Percentiles rank a stretch among this genome's conserved stretches.
These are phyloP conservation scores for Blastobotrys apis DNA, from an alignment of 1,139 yeast genomes.

Conservation along the genomic window DNA sequence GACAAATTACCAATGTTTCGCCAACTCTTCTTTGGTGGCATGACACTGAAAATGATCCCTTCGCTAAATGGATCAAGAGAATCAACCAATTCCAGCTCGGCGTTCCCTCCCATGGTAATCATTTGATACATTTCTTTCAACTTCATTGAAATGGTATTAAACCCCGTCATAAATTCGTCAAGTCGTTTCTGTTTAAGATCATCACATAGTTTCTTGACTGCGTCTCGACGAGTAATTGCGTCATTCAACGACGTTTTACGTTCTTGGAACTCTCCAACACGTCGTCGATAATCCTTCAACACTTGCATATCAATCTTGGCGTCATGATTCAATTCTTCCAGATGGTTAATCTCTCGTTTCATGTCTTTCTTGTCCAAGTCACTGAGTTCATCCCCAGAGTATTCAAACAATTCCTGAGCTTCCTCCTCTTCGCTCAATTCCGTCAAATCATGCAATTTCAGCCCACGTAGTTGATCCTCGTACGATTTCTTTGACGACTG, in stretches of 20 bases:
- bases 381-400: conserved; percentile 52
- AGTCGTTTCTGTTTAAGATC: conserved; percentile 68
- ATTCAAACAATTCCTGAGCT: conserved; percentile 26
- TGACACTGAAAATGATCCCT: conserved; percentile 92
- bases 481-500: conserved; percentile 40
- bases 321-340: conserved; percentile 55
- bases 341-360: conserved; percentile 48
- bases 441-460: conserved; percentile 31
- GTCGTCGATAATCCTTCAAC: conserved; percentile 67
- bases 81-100: conserved; percentile 92
- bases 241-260: conserved; percentile 63
- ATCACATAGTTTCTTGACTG: conserved; percentile 58
- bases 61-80: conserved; percentile 97
- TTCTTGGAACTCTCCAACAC: conserved; percentile 58
- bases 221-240: conserved; percentile 66
- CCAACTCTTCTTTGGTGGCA: conserved; percentile 99
- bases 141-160: conserved; percentile 77
- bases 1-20: conserved; percentile 89
- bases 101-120: conserved; percentile 99
- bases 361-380: conserved; percentile 49
- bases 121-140: conserved; percentile 96
- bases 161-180: conserved; percentile 92
- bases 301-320: conserved; percentile 70
- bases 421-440: conserved; percentile 18
- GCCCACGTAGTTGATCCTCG: conserved; percentile 22